A percentile compares a stretch with the other conserved stretches of the same genome.
Evolutionary conservation across 345 rosid species (phyloP).

Genomic region (Streptanthus diversifolius): DNA sequence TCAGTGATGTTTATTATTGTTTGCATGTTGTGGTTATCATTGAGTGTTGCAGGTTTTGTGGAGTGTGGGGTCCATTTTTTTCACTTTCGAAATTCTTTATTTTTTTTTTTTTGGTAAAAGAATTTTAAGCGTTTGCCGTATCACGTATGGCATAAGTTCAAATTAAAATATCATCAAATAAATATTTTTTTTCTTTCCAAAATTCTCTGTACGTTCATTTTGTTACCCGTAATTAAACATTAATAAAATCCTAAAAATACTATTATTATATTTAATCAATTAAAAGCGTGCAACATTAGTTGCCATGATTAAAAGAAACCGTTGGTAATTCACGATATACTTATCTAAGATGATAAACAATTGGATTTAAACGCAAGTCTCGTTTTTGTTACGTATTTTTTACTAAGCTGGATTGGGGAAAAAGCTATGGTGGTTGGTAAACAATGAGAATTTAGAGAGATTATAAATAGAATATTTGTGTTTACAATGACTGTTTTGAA

Average conservation of each 20-base stretch:
- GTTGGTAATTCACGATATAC: no score
- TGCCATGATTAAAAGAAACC: no score
- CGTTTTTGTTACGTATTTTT: background rate
- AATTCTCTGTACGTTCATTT: background rate
- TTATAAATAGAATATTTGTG: no score
- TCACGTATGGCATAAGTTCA: background rate
- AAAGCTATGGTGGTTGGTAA: background rate
- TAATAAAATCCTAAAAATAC: background rate
- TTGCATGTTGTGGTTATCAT: constrained; percentile 35
- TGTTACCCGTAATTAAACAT: background rate
- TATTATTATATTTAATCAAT: no score
- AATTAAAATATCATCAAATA: background rate
- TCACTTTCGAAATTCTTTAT: constrained; percentile 18
- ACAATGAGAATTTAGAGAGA: no score
- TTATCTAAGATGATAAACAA: background rate
- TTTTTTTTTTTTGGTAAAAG: background rate
- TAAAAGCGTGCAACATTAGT: no score
- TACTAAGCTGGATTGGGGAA: background rate
- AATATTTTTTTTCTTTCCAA: background rate
- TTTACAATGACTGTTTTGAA: background rate
- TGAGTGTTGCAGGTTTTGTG: constrained; percentile 31
- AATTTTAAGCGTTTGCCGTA: background rate
- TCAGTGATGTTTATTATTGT: constrained; percentile 33
- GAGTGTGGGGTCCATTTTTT: constrained; percentile 26
- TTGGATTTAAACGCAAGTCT: background rate